Percentiles rank a stretch among this genome's conserved stretches.
phyloP scores from a whole-genome alignment of 169 alveolate genomes.

The Plasmodium gonderi region DNA sequence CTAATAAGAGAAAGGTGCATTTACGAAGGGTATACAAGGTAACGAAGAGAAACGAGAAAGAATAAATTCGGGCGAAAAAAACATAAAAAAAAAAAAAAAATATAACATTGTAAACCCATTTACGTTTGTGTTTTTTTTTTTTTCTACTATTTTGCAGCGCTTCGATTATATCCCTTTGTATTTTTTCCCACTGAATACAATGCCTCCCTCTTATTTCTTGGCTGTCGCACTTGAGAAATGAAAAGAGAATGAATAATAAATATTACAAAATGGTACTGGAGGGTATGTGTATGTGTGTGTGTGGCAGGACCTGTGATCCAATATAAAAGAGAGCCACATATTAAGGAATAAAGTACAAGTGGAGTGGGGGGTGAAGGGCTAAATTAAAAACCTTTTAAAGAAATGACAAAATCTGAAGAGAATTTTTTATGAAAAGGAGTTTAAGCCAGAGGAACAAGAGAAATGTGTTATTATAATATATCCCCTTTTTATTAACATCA shows the following conservation, averaged over 20 bases:
- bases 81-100: not conserved
- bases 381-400: too few relatives aligned
- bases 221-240: slow-evolving; percentile 55
- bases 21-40: slow-evolving; percentile 63
- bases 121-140: not conserved
- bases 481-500: too few relatives aligned
- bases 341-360: too few relatives aligned
- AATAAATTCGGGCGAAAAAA: not conserved
- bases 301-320: too few relatives aligned
- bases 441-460: too few relatives aligned
- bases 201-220: slow-evolving; percentile 72
- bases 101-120: not conserved
- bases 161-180: slow-evolving; percentile 65
- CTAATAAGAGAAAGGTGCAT: slow-evolving; percentile 1
- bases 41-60: not conserved
- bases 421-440: too few relatives aligned
- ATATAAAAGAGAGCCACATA: too few relatives aligned
- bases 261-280: not conserved
- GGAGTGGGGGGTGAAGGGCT: too few relatives aligned
- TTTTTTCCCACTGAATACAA: slow-evolving; percentile 53
- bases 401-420: too few relatives aligned
- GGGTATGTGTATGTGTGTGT: too few relatives aligned
- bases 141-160: slow-evolving; percentile 33
- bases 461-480: too few relatives aligned
- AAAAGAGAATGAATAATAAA: not conserved